Conservation (phyloP, 148 eudicot species). For the Beta vulgaris region DNA sequence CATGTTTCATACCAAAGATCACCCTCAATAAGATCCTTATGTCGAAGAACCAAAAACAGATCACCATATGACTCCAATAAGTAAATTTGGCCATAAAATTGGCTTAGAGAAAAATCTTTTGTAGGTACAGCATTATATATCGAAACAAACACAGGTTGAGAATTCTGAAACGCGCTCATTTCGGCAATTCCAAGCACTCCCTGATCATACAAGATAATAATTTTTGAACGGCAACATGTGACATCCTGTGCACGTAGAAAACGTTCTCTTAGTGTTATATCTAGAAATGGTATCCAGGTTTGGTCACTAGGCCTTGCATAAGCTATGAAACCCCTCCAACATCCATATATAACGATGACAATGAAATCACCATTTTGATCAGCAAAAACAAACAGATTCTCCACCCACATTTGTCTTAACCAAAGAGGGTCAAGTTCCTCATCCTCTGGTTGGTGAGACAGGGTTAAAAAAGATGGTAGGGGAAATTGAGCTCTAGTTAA, state of each 20-base stretch:
- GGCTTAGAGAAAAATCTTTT: too few species aligned
- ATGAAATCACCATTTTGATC: not conserved
- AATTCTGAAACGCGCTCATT: not conserved
- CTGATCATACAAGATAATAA: constrained; percentile 1
- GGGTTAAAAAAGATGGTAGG: constrained; percentile 1
- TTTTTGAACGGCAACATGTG: not conserved
- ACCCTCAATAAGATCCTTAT: not conserved
- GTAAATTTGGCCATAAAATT: too few species aligned
- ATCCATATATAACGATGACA: not conserved
- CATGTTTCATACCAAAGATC: not conserved
- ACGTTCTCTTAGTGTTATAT: too few species aligned
- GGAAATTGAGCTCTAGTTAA: not conserved
- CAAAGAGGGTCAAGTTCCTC: too few species aligned
- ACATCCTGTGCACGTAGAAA: too few species aligned
- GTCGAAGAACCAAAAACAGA: not conserved
- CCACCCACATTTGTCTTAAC: too few species aligned
- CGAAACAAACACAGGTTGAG: not conserved
- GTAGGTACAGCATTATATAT: not conserved
- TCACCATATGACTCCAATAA: not conserved
- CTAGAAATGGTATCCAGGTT: constrained; percentile 10
- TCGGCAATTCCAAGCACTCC: not conserved
- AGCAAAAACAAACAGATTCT: too few species aligned
- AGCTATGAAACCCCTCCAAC: not conserved
- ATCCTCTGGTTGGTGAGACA: too few species aligned
- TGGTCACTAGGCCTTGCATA: constrained; percentile 14